Conservation (phyloP, 805 yeast genomes). For the Starmerella floris region DNA sequence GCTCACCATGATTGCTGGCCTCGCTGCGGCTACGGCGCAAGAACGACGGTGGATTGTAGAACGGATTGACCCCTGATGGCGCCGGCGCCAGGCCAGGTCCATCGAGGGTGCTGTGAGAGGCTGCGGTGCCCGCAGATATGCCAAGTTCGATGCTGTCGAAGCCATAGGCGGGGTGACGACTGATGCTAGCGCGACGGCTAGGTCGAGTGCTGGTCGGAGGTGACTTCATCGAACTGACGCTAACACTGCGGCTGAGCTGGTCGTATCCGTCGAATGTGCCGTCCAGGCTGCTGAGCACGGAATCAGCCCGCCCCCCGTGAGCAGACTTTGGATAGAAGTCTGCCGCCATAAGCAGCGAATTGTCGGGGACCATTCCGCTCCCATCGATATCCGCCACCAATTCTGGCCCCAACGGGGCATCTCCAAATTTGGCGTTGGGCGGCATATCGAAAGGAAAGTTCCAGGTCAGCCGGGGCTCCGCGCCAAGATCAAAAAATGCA, state of each 20-base stretch:
- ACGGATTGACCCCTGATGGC: slow-evolving; percentile 25
- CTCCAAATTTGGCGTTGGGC: background rate
- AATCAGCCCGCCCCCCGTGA: background rate
- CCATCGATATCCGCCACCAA: background rate
- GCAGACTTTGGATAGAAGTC: background rate
- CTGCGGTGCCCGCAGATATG: too few relatives aligned
- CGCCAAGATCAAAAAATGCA: background rate
- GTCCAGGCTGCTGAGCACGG: slow-evolving; percentile 1
- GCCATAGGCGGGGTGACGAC: background rate
- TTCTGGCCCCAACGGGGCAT: too few relatives aligned
- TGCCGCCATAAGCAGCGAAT: background rate
- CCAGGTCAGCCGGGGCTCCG: background rate
- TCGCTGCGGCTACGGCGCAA: slow-evolving; percentile 9
- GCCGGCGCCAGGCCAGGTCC: background rate
- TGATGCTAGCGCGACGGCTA: background rate
- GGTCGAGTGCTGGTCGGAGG: background rate
- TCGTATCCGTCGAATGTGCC: slow-evolving; percentile 9
- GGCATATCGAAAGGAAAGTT: background rate
- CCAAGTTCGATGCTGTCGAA: background rate
- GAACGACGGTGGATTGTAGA: slow-evolving; percentile 26
- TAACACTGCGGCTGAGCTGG: background rate
- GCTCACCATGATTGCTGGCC: background rate
- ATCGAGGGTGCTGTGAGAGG: background rate
- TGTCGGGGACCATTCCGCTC: background rate
- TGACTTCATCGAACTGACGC: background rate